Evolutionary conservation across 2,329 filamentous ascomycete genomes (phyloP).

Genomic region (Cadophora sp.): DNA sequence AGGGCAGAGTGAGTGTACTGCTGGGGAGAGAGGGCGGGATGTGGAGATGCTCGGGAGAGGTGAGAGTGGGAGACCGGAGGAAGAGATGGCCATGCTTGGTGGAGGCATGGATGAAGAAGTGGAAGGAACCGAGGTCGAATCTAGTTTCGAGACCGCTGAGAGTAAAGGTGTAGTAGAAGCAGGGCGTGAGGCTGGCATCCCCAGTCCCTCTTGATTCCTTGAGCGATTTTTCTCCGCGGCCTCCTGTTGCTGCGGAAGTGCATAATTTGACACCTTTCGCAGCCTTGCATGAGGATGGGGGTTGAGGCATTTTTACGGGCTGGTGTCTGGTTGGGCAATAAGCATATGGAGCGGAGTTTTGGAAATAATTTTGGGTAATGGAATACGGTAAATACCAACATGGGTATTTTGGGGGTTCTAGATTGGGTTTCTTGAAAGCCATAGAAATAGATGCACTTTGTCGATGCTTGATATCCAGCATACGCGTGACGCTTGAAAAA

Average conservation of each 20-base stretch:
- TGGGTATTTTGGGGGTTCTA: background rate
- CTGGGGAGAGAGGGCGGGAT: slow-evolving; percentile 20
- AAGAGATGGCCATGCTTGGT: slow-evolving; percentile 31
- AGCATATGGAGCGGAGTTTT: background rate
- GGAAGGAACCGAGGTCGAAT: background rate
- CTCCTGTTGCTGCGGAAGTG: background rate
- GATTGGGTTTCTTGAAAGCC: background rate
- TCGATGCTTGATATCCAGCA: background rate
- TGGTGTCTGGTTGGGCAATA: background rate
- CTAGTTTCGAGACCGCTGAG: background rate
- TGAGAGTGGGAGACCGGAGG: slow-evolving; percentile 20
- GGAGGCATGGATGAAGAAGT: slow-evolving; percentile 17
- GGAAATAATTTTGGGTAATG: background rate
- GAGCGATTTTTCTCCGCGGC: background rate
- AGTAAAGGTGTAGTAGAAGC: background rate
- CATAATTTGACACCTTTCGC: slow-evolving; percentile 1
- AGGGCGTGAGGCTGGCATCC: background rate
- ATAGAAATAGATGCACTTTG: background rate
- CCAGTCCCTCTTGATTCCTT: background rate
- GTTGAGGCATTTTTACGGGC: slow-evolving; percentile 1
- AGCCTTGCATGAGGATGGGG: slow-evolving; percentile 6
- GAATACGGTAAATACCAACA: background rate
- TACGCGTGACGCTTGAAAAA: background rate
- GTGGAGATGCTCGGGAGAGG: slow-evolving; percentile 14
- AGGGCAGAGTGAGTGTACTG: background rate